Evolutionary conservation across 2,329 filamentous ascomycete species (phyloP).

Genomic region (Tolypocladium amazonense): DNA sequence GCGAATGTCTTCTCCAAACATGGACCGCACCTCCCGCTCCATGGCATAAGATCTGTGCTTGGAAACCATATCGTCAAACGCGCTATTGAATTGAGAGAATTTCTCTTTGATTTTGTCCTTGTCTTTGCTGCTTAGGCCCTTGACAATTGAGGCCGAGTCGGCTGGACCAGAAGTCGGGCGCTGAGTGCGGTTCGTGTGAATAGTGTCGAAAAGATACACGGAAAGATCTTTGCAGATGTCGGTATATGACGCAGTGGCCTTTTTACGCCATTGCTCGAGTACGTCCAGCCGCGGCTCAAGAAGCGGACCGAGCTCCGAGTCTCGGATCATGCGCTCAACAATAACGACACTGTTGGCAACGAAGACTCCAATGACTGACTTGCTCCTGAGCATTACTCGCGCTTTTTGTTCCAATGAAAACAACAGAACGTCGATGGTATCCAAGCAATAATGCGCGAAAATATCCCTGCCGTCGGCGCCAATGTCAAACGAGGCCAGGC

Average conservation of each 20-base stretch:
- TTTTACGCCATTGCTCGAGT: constrained; percentile 80
- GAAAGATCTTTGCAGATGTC: constrained; percentile 85
- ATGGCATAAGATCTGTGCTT: constrained; percentile 78
- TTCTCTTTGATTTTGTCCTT: constrained; percentile 96
- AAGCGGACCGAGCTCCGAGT: constrained; percentile 66
- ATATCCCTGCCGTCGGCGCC: constrained; percentile 80
- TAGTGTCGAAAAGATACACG: constrained; percentile 75
- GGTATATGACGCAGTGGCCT: constrained; percentile 69
- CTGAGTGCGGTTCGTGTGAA: constrained; percentile 70
- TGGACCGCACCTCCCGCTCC: constrained; percentile 78
- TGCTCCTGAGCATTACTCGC: constrained; percentile 61
- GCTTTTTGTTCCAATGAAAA: constrained; percentile 65
- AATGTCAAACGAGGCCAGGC: constrained; percentile 72
- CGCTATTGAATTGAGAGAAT: constrained; percentile 81
- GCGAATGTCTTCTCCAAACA: constrained; percentile 76
- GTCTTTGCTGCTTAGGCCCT: constrained; percentile 76
- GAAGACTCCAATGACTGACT: constrained; percentile 76
- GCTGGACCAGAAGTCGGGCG: constrained; percentile 64
- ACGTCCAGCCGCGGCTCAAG: constrained; percentile 55
- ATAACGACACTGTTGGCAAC: constrained; percentile 80
- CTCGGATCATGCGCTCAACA: constrained; percentile 72
- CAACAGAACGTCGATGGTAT: constrained; percentile 77
- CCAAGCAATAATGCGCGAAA: constrained; percentile 79
- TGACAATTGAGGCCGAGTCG: constrained; percentile 80
- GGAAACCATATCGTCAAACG: constrained; percentile 79